Percentiles rank a stretch among this genome's conserved stretches.
phyloP scores from a whole-genome alignment of 208 protist species.

The Trypanosoma mega region DNA sequence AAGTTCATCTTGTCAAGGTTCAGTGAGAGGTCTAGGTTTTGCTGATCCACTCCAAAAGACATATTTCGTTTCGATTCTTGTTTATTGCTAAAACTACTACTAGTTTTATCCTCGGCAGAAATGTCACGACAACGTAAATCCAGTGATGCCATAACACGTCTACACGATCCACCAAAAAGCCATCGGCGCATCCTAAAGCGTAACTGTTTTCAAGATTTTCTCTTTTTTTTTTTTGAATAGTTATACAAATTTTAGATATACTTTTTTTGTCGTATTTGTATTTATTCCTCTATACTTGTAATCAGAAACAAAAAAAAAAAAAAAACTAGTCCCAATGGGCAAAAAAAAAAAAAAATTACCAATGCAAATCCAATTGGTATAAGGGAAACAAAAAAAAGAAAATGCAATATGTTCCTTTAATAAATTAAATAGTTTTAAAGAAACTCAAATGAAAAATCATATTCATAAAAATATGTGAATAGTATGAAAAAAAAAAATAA shows the following conservation, averaged over 20 bases:
- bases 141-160: background rate
- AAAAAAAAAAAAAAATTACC: too few species aligned
- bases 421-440: too few species aligned
- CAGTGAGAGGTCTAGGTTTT: constrained; percentile 40
- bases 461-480: too few species aligned
- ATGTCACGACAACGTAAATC: background rate
- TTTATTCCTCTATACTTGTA: constrained; percentile 13
- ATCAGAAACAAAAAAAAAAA: too few species aligned
- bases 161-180: background rate
- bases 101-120: background rate
- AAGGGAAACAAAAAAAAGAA: constrained; percentile 19
- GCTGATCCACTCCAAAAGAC: constrained; percentile 42
- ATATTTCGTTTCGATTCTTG: constrained; percentile 6
- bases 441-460: too few species aligned
- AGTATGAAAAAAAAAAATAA: too few species aligned
- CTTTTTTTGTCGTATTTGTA: constrained; percentile 3
- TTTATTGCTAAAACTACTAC: background rate
- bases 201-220: background rate
- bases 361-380: too few species aligned
- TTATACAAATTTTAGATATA: background rate
- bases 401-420: too few species aligned
- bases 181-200: constrained; percentile 14
- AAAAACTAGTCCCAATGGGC: too few species aligned
- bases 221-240: background rate
- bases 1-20: constrained; percentile 71